Conservation (phyloP, 768 basidiomycete genomes). For the Nidularia pulvinata region DNA sequence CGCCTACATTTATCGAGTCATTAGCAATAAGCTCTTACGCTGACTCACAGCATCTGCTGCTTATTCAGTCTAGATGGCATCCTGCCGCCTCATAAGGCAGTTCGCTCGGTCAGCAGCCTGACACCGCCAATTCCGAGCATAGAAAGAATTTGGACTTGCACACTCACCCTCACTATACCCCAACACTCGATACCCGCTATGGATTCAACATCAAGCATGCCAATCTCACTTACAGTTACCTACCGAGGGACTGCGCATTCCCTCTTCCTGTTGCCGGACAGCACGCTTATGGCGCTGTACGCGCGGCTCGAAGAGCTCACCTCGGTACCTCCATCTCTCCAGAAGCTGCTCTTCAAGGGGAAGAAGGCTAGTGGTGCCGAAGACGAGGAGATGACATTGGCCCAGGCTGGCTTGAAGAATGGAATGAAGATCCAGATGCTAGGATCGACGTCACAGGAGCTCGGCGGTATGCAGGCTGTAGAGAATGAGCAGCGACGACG, state of each 20-base stretch:
- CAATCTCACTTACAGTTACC: constrained; percentile 27
- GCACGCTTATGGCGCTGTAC: constrained; percentile 52
- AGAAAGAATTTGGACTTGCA: too few relatives aligned
- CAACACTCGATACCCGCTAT: too few relatives aligned
- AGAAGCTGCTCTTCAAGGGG: constrained; percentile 76
- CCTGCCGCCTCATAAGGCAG: too few relatives aligned
- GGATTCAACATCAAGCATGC: neutral
- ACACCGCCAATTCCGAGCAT: too few relatives aligned
- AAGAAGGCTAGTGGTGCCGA: constrained; percentile 39
- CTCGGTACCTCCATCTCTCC: constrained; percentile 58
- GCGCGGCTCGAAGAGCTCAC: constrained; percentile 60
- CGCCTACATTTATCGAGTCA: too few relatives aligned
- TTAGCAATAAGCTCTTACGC: too few relatives aligned
- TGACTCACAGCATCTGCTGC: too few relatives aligned
- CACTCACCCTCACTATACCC: too few relatives aligned
- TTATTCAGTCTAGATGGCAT: too few relatives aligned
- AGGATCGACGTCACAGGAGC: constrained; percentile 60
- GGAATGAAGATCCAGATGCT: constrained; percentile 72
- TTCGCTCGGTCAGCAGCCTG: too few relatives aligned
- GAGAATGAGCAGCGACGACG: constrained; percentile 59
- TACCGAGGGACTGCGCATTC: constrained; percentile 48
- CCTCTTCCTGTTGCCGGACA: constrained; percentile 47
- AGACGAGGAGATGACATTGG: constrained; percentile 24
- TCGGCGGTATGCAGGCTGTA: constrained; percentile 49
- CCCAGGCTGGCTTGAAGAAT: constrained; percentile 54